These are phyloP conservation scores for Teratosphaeria nubilosa DNA, from an alignment of 2,329 filamentous ascomycete genomes.

Conservation along the genomic window DNA sequence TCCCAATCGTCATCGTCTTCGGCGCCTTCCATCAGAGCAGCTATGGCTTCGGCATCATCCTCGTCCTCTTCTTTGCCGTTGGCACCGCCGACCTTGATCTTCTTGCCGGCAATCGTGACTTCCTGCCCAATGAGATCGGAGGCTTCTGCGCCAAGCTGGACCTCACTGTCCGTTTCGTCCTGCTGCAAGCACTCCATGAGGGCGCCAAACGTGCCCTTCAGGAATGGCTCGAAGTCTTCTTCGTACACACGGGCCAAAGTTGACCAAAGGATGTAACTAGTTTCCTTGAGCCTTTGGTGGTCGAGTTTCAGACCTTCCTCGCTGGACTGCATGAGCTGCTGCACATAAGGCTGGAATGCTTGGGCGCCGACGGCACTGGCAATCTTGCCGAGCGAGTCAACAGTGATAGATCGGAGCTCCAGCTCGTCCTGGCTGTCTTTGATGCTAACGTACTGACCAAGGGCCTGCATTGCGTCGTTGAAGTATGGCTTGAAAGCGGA, in stretches of 20 bases:
- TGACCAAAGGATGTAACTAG: slow-evolving; percentile 94
- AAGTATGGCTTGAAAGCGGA: slow-evolving; percentile 85
- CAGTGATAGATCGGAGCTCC: slow-evolving; percentile 77
- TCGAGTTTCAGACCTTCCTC: slow-evolving; percentile 84
- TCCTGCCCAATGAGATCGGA: slow-evolving; percentile 65
- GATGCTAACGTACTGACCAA: slow-evolving; percentile 72
- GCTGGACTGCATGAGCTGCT: slow-evolving; percentile 81
- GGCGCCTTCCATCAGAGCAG: slow-evolving; percentile 45
- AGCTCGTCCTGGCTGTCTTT: slow-evolving; percentile 87
- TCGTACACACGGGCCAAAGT: slow-evolving; percentile 89
- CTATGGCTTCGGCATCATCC: slow-evolving; percentile 51
- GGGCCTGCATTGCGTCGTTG: slow-evolving; percentile 76
- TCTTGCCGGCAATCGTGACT: slow-evolving; percentile 70
- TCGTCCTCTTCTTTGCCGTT: slow-evolving; percentile 38
- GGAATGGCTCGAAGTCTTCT: slow-evolving; percentile 69
- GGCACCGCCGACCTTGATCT: slow-evolving; percentile 65
- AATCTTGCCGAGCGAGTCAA: slow-evolving; percentile 88
- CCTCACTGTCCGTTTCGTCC: slow-evolving; percentile 73
- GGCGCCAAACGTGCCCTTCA: slow-evolving; percentile 66
- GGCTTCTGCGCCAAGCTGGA: slow-evolving; percentile 63
- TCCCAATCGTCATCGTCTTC: slow-evolving; percentile 76
- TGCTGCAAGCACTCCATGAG: slow-evolving; percentile 80
- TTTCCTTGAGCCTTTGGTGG: slow-evolving; percentile 85
- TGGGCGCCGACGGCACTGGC: slow-evolving; percentile 76
- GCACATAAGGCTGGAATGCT: slow-evolving; percentile 82